Evolutionary conservation across 768 basidiomycete genomes (phyloP).

Genomic region (Cubamyces lactineus): DNA sequence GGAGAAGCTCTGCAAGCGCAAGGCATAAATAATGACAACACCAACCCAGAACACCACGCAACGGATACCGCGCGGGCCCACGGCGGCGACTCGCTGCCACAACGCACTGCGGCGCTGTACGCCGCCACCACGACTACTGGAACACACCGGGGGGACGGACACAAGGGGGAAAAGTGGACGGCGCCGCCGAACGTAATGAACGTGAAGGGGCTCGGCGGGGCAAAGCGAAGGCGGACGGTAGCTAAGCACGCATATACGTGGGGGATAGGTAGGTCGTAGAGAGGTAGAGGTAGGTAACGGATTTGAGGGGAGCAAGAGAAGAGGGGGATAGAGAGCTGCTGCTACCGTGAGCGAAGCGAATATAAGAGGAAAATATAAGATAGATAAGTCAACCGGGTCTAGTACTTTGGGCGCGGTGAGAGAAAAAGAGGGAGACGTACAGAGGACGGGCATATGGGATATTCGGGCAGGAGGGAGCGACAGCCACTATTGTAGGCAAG

Average conservation of each 20-base stretch:
- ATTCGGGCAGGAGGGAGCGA: slow-evolving; percentile 12
- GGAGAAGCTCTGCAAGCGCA: neutral
- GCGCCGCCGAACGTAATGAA: slow-evolving; percentile 5
- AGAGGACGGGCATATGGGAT: slow-evolving; percentile 5
- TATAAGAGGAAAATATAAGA: slow-evolving; percentile 21
- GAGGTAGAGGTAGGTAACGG: slow-evolving; percentile 4
- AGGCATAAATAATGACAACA: slow-evolving; percentile 28
- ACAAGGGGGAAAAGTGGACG: neutral
- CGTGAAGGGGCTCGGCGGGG: slow-evolving; percentile 1
- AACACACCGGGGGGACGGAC: slow-evolving; percentile 1
- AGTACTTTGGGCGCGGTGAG: neutral
- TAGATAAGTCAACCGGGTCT: slow-evolving; percentile 22
- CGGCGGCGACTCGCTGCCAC: slow-evolving; percentile 19
- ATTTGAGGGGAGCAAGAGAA: neutral
- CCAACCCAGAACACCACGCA: slow-evolving; percentile 11
- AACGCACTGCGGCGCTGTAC: slow-evolving; percentile 22
- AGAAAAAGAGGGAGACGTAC: slow-evolving; percentile 16
- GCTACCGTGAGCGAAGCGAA: slow-evolving; percentile 5
- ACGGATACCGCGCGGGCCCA: neutral
- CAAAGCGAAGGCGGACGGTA: slow-evolving; percentile 9
- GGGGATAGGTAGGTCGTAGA: slow-evolving; percentile 1
- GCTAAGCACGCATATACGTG: neutral
- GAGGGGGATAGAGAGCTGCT: slow-evolving; percentile 12
- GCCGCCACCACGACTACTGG: slow-evolving; percentile 6
- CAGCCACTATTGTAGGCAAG: slow-evolving; percentile 18